These are phyloP conservation scores for Botrytis squamosa DNA, from an alignment of 2,329 filamentous ascomycete species.

Conservation along the genomic window DNA sequence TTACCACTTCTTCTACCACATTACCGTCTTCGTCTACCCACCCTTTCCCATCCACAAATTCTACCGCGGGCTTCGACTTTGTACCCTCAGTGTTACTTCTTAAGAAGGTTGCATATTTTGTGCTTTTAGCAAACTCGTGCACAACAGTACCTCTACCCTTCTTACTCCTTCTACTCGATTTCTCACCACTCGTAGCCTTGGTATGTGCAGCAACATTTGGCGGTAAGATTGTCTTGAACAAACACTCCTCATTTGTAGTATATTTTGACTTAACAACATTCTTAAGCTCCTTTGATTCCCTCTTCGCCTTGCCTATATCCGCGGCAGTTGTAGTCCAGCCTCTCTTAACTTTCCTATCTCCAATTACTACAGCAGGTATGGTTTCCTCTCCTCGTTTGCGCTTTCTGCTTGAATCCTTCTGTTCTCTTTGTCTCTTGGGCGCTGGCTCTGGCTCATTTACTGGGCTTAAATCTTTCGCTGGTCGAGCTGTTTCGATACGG, in stretches of 20 bases:
- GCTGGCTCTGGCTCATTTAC: constrained; percentile 40
- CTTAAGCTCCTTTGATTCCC: constrained; percentile 56
- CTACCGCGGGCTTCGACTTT: constrained; percentile 49
- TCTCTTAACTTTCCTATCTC: constrained; percentile 45
- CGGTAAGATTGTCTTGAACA: constrained; percentile 80
- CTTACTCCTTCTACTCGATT: constrained; percentile 55
- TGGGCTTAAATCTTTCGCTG: constrained; percentile 48
- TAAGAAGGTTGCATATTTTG: constrained; percentile 79
- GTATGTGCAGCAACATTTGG: constrained; percentile 48
- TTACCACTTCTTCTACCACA: constrained; percentile 59
- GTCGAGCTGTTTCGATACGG: constrained; percentile 76
- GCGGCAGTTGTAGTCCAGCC: constrained; percentile 52
- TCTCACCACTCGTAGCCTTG: constrained; percentile 42
- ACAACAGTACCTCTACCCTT: constrained; percentile 62
- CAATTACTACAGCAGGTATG: constrained; percentile 69
- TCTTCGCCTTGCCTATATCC: constrained; percentile 50
- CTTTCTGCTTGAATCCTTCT: constrained; percentile 47
- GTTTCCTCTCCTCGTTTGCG: constrained; percentile 50
- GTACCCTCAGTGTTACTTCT: constrained; percentile 53
- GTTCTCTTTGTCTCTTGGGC: constrained; percentile 43
- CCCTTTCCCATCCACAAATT: constrained; percentile 80
- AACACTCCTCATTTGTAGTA: constrained; percentile 74
- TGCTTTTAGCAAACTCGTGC: constrained; percentile 87
- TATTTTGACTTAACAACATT: constrained; percentile 70
- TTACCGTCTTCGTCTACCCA: constrained; percentile 82